These are phyloP conservation scores for Mucor circinelloides DNA, from an alignment of 371 early-diverging fungal species.

Conservation along the genomic window DNA sequence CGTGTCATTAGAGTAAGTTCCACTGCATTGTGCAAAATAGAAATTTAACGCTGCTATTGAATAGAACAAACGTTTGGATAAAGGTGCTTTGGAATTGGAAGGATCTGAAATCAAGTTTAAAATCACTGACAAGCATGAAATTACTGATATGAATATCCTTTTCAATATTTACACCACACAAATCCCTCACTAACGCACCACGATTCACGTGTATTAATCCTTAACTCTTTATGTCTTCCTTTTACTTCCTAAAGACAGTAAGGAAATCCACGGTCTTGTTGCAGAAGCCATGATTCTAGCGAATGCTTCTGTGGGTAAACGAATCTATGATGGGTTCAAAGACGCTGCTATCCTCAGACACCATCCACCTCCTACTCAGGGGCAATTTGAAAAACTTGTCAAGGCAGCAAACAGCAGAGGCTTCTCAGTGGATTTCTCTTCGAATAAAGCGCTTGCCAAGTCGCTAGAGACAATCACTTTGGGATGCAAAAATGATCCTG, in stretches of 20 bases:
- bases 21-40: background rate
- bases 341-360: slow-evolving; percentile 88
- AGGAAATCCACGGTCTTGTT: slow-evolving; percentile 93
- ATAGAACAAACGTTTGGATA: slow-evolving; percentile 57
- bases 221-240: slow-evolving; percentile 20
- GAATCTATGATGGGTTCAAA: slow-evolving; percentile 79
- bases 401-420: slow-evolving; percentile 67
- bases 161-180: slow-evolving; percentile 16
- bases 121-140: slow-evolving; percentile 59
- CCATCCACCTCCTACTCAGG: slow-evolving; percentile 73
- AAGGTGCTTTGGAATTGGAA: slow-evolving; percentile 75
- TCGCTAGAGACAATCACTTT: slow-evolving; percentile 52
- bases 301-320: slow-evolving; percentile 90
- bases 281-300: slow-evolving; percentile 99
- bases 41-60: too few relatives aligned
- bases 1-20: slow-evolving; percentile 53
- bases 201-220: slow-evolving; percentile 16
- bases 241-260: slow-evolving; percentile 72
- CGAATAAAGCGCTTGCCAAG: slow-evolving; percentile 66
- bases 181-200: slow-evolving; percentile 42
- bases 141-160: slow-evolving; percentile 67
- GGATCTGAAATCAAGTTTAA: slow-evolving; percentile 78
- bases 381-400: slow-evolving; percentile 70
- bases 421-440: slow-evolving; percentile 62
- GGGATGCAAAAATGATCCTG: slow-evolving; percentile 51